These are phyloP conservation scores for Leccinum angustisporum DNA, from an alignment of 1,284 basidiomycete species.

Conservation along the genomic window DNA sequence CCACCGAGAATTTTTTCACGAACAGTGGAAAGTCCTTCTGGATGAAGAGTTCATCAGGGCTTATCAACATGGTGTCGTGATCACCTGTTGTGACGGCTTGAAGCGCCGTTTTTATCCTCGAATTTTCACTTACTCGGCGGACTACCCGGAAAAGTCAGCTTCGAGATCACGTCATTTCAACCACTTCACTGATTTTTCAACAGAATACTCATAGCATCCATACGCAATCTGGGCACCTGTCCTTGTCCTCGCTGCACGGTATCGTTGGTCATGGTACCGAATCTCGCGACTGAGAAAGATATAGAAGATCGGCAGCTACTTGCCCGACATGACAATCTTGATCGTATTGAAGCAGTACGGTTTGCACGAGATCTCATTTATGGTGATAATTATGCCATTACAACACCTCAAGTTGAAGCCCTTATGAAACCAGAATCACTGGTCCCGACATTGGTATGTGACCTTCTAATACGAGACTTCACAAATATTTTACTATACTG, in stretches of 20 bases:
- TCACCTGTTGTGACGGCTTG: too few species aligned
- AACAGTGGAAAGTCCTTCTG: too few species aligned
- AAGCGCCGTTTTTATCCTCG: too few species aligned
- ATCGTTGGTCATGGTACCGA: neutral
- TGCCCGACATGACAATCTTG: neutral
- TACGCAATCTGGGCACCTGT: neutral
- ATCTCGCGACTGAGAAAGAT: neutral
- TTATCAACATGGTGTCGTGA: too few species aligned
- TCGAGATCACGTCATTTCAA: neutral
- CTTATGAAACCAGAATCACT: neutral
- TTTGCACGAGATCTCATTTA: neutral
- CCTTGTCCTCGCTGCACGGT: neutral
- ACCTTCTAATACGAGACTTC: neutral
- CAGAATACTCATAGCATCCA: neutral
- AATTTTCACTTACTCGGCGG: too few species aligned
- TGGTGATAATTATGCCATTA: accelerated
- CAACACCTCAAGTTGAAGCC: neutral
- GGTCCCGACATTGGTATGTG: neutral
- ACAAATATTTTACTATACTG: neutral
- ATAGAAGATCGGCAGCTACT: neutral
- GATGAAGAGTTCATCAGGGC: too few species aligned
- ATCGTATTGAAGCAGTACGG: neutral
- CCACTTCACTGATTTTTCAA: neutral
- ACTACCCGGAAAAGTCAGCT: too few species aligned
- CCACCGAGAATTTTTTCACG: too few species aligned